These are phyloP conservation scores for Botryotinia calthae DNA, from an alignment of 2,329 filamentous ascomycete genomes.

Conservation along the genomic window DNA sequence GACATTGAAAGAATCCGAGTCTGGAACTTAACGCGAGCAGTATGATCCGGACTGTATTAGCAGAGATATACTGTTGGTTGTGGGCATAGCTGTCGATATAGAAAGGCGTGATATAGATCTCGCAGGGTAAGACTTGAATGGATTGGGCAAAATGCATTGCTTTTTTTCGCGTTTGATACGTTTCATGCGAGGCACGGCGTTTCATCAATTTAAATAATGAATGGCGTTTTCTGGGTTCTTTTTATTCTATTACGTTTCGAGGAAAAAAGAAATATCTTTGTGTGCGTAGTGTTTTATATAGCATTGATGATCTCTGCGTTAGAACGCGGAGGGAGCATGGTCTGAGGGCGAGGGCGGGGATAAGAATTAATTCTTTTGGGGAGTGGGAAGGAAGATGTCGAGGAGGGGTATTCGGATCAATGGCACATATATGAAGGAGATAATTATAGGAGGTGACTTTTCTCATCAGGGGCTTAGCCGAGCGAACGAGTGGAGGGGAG, in stretches of 20 bases:
- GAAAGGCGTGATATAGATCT: conserved; percentile 3
- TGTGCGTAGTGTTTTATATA: not conserved
- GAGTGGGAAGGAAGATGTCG: not conserved
- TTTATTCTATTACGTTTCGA: not conserved
- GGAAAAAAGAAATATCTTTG: not conserved
- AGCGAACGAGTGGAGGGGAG: not conserved
- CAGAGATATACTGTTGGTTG: not conserved
- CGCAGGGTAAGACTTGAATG: not conserved
- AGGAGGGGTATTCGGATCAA: no score
- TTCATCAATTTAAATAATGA: not conserved
- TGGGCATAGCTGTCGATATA: not conserved
- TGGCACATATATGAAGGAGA: not conserved
- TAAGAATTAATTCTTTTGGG: not conserved
- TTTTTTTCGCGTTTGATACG: conserved; percentile 3
- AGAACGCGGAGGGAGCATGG: not conserved
- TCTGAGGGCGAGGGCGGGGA: not conserved
- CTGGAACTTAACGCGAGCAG: not conserved
- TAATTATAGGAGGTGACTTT: not conserved
- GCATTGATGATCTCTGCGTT: not conserved
- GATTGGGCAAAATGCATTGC: not conserved
- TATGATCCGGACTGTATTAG: not conserved
- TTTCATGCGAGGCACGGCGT: conserved; percentile 2
- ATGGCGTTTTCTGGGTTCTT: not conserved
- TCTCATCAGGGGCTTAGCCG: not conserved
- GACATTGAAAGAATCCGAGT: not conserved